Evolutionary conservation across 2,329 filamentous ascomycete genomes (phyloP).

Genomic region (Sclerotinia spermophila): DNA sequence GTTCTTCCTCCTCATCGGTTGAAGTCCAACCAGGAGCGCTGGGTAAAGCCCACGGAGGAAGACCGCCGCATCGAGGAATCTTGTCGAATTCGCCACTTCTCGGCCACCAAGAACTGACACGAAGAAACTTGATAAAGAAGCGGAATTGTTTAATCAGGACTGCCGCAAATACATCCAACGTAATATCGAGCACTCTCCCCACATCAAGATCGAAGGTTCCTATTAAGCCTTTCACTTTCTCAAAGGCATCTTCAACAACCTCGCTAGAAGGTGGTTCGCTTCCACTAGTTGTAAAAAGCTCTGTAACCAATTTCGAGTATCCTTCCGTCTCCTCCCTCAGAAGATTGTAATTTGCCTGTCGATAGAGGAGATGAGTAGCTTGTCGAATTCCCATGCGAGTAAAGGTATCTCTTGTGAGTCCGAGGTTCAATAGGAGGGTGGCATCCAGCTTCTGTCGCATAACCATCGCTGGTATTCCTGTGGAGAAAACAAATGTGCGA

Average conservation of each 20-base stretch:
- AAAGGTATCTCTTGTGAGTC: slow-evolving; percentile 83
- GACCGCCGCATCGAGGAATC: slow-evolving; percentile 49
- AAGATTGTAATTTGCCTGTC: slow-evolving; percentile 95
- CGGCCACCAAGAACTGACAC: slow-evolving; percentile 97
- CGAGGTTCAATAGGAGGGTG: slow-evolving; percentile 68
- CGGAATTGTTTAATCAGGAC: slow-evolving; percentile 88
- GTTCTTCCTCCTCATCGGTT: slow-evolving; percentile 64
- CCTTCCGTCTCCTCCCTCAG: slow-evolving; percentile 94
- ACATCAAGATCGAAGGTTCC: slow-evolving; percentile 97
- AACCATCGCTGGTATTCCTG: slow-evolving; percentile 64
- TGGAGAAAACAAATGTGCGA: slow-evolving; percentile 66
- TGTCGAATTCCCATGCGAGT: slow-evolving; percentile 78
- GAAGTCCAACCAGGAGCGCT: slow-evolving; percentile 60
- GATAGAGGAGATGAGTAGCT: slow-evolving; percentile 88
- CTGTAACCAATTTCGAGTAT: slow-evolving; percentile 92
- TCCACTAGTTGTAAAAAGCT: slow-evolving; percentile 86
- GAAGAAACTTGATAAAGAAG: slow-evolving; percentile 91
- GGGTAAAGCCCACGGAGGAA: slow-evolving; percentile 85
- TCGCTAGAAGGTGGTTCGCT: slow-evolving; percentile 71
- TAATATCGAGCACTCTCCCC: slow-evolving; percentile 89
- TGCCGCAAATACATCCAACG: slow-evolving; percentile 89
- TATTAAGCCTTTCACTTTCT: slow-evolving; percentile 89
- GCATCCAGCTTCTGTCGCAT: slow-evolving; percentile 84
- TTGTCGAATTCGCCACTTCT: slow-evolving; percentile 52
- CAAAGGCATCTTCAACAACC: slow-evolving; percentile 79